These are phyloP conservation scores for Bothriochloa decipiens DNA, from an alignment of 176 grass and related monocot species.

Conservation along the genomic window DNA sequence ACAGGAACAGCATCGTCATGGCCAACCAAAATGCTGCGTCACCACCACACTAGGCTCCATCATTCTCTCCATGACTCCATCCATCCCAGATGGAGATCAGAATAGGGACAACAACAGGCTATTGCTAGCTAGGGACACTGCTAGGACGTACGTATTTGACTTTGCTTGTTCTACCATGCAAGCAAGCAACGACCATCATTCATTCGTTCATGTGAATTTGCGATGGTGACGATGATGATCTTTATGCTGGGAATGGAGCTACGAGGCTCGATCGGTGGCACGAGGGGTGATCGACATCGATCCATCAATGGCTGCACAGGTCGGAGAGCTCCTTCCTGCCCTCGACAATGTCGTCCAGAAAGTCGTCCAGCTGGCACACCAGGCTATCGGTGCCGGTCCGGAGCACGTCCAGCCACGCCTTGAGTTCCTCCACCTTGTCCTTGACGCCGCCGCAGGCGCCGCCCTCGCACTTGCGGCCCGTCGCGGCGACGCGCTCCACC, in stretches of 20 bases:
- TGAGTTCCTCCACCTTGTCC: constrained; percentile 76
- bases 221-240: constrained; percentile 3
- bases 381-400: constrained; percentile 84
- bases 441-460: constrained; percentile 43
- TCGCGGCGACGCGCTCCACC: constrained; percentile 56
- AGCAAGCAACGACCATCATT: constrained; percentile 27
- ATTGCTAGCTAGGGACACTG: constrained; percentile 25
- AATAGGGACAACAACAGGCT: neutral
- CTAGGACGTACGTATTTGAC: constrained; percentile 22
- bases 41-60: neutral
- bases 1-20: constrained; percentile 47
- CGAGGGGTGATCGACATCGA: neutral
- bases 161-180: constrained; percentile 47
- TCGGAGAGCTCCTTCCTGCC: constrained; percentile 97
- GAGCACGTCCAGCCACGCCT: constrained; percentile 77
- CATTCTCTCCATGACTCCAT: neutral
- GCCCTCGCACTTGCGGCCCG: constrained; percentile 39
- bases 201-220: constrained; percentile 15
- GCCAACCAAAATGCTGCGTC: constrained; percentile 53
- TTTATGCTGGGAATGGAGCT: neutral
- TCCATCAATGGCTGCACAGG: constrained; percentile 81
- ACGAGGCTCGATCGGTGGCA: neutral
- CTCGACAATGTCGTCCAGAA: constrained; percentile 99
- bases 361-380: constrained; percentile 90
- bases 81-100: neutral